Percentiles rank a stretch among this genome's conserved stretches.
These are phyloP conservation scores for Penicillium herquei DNA, from an alignment of 495 filamentous ascomycete species.

Conservation along the genomic window DNA sequence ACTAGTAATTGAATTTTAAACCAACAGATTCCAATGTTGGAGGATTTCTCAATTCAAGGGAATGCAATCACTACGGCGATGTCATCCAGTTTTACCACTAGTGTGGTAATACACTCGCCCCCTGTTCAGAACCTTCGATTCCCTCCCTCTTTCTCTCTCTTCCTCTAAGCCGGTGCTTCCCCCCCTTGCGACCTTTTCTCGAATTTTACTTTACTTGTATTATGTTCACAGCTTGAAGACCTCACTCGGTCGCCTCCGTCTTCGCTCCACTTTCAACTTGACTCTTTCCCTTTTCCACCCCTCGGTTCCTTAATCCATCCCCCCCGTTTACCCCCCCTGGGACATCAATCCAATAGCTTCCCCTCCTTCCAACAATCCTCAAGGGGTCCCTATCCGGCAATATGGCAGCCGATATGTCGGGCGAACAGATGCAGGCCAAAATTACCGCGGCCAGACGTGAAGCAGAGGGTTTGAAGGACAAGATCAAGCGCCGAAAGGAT, in stretches of 20 bases:
- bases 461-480: constrained; percentile 95
- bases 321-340: constrained; percentile 8
- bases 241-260: constrained; percentile 16
- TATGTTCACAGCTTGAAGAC: constrained; percentile 24
- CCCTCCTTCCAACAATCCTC: constrained; percentile 19
- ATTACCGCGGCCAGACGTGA: constrained; percentile 97
- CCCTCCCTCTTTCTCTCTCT: constrained; percentile 12
- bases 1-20: neutral
- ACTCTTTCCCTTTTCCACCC: constrained; percentile 1
- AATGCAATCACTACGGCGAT: neutral
- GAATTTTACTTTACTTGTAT: constrained; percentile 11
- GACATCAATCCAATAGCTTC: constrained; percentile 13
- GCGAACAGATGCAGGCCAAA: constrained; percentile 77
- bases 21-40: no score
- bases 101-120: constrained; percentile 15
- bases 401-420: constrained; percentile 63
- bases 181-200: constrained; percentile 11
- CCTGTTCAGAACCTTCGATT: constrained; percentile 20
- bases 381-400: constrained; percentile 32
- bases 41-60: neutral
- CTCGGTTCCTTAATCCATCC: constrained; percentile 9
- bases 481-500: constrained; percentile 99
- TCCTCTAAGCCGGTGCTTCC: constrained; percentile 1
- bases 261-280: constrained; percentile 21
- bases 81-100: constrained; percentile 9